Base-by-base conservation (phyloP, 768 basidiomycete species). In the Boletus rex-veris region DNA sequence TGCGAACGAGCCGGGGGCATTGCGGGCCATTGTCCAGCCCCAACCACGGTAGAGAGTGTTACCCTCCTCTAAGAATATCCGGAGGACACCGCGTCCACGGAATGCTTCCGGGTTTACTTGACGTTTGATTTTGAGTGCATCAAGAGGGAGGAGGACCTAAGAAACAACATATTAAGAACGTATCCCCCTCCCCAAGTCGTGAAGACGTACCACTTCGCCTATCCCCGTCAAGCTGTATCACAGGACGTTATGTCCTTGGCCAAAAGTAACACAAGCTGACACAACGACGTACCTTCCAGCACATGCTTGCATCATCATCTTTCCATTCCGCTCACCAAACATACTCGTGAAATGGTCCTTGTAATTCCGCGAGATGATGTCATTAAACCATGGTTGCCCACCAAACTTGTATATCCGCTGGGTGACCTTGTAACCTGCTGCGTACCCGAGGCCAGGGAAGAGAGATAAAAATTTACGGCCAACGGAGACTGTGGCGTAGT, bases 21-120 rank as follows among this genome's bases (percentile, higher is more conserved):
- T 99, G 49, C 96, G 84, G 3, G 94, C 96, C 81, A 97, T 88
- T 21, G 96, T 98, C 96, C 96, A 98, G 42, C 95, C 95, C 92
- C 95, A 97, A 28, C 96, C 96, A 58, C 94, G 86, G 74, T 99
- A 99, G 35, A 99, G 81, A 1, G 88, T 82, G 9, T 89, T 82
- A 52, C 94, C 92, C 68, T 98, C 96, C 61, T 99, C 95, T 67
- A 83, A 71, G 71, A 99, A 83, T 62, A 99, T 92, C 50, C 88
- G 87, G 51, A 97, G 58, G 61, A 94, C 80, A 18, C 94, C 93
- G 24, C 96, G 90, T 36, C 94, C 94, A 35, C 92, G 89, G 83
- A 99, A 93, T 1, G 96, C 96, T 64, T 98, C 97, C 1, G 96
- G 96, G 75, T 99, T 99, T 52, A 90, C 91, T 76, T 99, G 96